phyloP scores from a whole-genome alignment of 352 stramenopile genomes.

The Phytopythium sindhum region DNA sequence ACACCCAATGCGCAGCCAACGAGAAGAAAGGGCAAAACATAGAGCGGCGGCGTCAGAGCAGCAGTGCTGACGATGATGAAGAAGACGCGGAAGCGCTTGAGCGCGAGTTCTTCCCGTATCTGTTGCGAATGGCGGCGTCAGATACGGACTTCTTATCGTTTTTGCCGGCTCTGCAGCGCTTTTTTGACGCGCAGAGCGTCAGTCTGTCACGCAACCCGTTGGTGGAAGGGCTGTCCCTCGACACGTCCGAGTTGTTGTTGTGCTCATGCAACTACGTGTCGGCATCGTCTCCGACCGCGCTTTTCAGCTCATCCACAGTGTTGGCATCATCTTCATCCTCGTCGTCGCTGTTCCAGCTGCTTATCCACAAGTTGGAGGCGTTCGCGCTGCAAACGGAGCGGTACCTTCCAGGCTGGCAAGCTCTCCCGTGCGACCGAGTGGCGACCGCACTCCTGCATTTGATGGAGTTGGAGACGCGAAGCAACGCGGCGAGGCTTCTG shows the following conservation, averaged over 20 bases:
- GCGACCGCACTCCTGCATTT: conserved; percentile 50
- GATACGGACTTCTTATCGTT: conserved; percentile 46
- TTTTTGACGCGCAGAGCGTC: conserved; percentile 45
- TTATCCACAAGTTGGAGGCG: conserved; percentile 47
- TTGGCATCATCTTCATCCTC: conserved; percentile 15
- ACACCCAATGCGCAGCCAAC: conserved; percentile 20
- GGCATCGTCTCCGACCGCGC: conserved; percentile 9
- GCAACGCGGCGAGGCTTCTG: conserved; percentile 49
- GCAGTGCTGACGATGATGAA: not conserved
- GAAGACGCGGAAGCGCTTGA: conserved; percentile 23
- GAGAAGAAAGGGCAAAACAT: not conserved
- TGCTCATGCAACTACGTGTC: conserved; percentile 50
- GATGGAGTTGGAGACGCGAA: conserved; percentile 46
- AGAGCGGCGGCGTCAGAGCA: conserved; percentile 21
- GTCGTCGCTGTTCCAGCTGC: conserved; percentile 49
- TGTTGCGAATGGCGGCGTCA: conserved; percentile 41
- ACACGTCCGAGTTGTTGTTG: conserved; percentile 66
- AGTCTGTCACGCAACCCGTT: conserved; percentile 56
- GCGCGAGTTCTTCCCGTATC: conserved; percentile 40
- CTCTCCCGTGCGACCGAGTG: conserved; percentile 50
- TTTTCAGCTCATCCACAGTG: conserved; percentile 23
- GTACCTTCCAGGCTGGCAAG: conserved; percentile 46
- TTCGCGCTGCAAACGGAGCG: conserved; percentile 43
- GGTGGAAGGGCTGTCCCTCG: conserved; percentile 56
- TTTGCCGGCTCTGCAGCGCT: conserved; percentile 27